phyloP scores from a whole-genome alignment of 2,329 filamentous ascomycete genomes.

The Scedosporium boydii region DNA sequence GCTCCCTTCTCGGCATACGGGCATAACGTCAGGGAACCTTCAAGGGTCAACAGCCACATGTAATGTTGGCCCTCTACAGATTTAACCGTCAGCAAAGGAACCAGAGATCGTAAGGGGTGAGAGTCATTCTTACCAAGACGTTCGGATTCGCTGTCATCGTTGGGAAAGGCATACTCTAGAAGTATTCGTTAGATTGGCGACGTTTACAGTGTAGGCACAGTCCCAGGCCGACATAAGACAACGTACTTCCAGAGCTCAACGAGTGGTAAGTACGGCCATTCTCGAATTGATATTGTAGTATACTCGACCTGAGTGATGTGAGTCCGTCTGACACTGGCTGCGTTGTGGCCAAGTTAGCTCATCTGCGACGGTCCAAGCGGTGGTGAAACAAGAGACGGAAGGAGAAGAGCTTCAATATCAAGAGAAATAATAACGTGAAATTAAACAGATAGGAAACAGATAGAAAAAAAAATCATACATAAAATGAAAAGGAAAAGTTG shows the following conservation, averaged over 20 bases:
- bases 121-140: slow-evolving; percentile 1
- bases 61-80: slow-evolving; percentile 19
- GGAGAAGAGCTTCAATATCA: neutral
- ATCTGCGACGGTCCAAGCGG: neutral
- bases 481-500: neutral
- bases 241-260: slow-evolving; percentile 16
- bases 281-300: slow-evolving; percentile 15
- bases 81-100: slow-evolving; percentile 12
- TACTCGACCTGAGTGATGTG: slow-evolving; percentile 12
- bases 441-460: no score
- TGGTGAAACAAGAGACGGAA: neutral
- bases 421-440: neutral
- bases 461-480: neutral
- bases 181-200: no score
- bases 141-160: neutral
- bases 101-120: no score
- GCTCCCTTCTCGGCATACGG: slow-evolving; percentile 10
- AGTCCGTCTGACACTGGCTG: neutral
- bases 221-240: neutral
- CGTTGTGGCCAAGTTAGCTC: neutral
- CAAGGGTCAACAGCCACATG: slow-evolving; percentile 16
- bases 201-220: no score
- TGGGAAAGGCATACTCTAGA: slow-evolving; percentile 4
- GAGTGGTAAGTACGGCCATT: slow-evolving; percentile 18
- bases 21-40: slow-evolving; percentile 15